Evolutionary conservation across 352 stramenopile genomes (phyloP).

Genomic region (Globisporangium cederbergense): DNA sequence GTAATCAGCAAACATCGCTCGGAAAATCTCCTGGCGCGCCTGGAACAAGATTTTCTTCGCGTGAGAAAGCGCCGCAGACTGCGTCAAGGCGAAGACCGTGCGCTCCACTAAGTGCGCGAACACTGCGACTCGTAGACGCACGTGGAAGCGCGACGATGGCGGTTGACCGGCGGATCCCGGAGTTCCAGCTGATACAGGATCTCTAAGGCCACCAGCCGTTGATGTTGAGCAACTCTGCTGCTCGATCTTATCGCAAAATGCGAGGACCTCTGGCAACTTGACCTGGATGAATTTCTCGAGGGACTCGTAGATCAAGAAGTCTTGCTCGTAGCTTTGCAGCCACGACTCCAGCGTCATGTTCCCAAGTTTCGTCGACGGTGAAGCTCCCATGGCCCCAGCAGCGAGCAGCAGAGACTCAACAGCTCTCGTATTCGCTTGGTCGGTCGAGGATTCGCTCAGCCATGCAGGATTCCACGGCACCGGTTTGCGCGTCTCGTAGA

Average conservation of each 20-base stretch:
- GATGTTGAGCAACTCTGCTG: conserved; percentile 13
- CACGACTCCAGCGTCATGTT: conserved; percentile 33
- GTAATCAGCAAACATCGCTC: conserved; percentile 45
- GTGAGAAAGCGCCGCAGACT: conserved; percentile 30
- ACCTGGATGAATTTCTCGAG: conserved; percentile 42
- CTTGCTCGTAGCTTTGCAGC: conserved; percentile 42
- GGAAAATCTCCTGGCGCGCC: conserved; percentile 38
- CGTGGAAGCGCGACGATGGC: conserved; percentile 29
- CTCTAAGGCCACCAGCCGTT: background rate
- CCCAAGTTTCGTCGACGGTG: conserved; percentile 14
- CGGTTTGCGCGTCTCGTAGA: conserved; percentile 3
- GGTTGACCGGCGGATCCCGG: background rate
- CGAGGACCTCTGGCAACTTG: conserved; percentile 47
- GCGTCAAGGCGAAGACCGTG: conserved; percentile 28
- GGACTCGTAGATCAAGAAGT: conserved; percentile 44
- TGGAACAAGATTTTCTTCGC: conserved; percentile 26
- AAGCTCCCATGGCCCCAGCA: conserved; percentile 4
- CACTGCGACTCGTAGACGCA: conserved; percentile 39
- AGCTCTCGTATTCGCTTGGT: background rate
- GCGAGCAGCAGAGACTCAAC: conserved; percentile 8
- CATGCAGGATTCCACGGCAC: conserved; percentile 37
- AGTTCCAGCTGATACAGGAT: background rate
- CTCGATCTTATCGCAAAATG: conserved; percentile 41
- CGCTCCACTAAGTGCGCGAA: conserved; percentile 45
- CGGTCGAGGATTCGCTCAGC: conserved; percentile 5